Evolutionary conservation across 306 rosid species (phyloP), one percentile per base, ranked within the genome.

Genomic region (Rosa rugosa): DNA sequence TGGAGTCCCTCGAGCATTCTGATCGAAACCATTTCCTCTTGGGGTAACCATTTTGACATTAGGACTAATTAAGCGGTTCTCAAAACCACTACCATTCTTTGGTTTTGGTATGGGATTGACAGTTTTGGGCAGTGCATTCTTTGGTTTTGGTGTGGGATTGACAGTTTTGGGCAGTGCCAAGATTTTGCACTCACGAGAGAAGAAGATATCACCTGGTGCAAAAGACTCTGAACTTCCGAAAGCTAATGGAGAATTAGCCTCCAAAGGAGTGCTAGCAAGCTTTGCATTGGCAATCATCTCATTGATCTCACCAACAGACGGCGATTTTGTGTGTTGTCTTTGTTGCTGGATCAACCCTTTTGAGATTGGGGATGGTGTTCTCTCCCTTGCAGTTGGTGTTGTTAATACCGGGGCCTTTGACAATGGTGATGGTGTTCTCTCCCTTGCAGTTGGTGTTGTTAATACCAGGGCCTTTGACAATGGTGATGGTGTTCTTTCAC

Each of bases 181-280:
- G 64, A 83, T 86, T 68, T 60, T 80, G 80, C 77, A 77, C 49
- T 94, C 97, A 0, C 88, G 87, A 13, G 97, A 92, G 77, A 92
- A 94, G 86, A 94, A 94, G 77, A 94, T 90, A 75, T 92, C 95
- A 71, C 93, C 98, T 0, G 92, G 84, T 16, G 90, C 72, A 83
- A 86, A 82, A 0, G 97, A 92, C 14, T 88, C 98, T 5, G 85
- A 82, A 51, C 89, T 92, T 46, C 84, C 91, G 5, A 72, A 42
- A 46, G 63, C 36, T 1, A 67, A 9, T 1, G 76, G 51, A 60
- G 77, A 47, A 64, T 80, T 67, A 47, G 23, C 72, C 27, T 2
- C 76, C 8, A 81, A 79, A 36, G 81, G 80, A 36, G 80, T 82
- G 22, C 45, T 68, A 16, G 84, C 40, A 11, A 89, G 80, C 80